These are phyloP conservation scores for Saccharomycopsis guyanensis DNA, from an alignment of 805 yeast genomes.

Conservation along the genomic window DNA sequence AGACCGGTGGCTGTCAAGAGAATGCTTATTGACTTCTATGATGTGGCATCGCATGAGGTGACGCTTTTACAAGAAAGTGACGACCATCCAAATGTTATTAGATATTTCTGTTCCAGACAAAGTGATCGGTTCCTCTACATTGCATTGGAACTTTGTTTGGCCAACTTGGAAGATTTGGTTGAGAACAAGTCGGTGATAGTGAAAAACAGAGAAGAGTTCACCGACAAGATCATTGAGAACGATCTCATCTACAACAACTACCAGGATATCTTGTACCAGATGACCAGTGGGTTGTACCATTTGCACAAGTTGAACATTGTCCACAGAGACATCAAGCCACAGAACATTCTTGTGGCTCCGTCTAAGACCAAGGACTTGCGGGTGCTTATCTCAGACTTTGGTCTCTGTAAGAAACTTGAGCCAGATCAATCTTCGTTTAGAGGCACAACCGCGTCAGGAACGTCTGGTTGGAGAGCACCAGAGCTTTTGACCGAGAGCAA, in stretches of 20 bases:
- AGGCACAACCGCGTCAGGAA: constrained; percentile 94
- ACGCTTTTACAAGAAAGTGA: constrained; percentile 85
- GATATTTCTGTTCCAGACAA: constrained; percentile 90
- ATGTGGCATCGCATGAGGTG: constrained; percentile 89
- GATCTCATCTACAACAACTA: constrained; percentile 28
- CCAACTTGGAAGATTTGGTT: constrained; percentile 80
- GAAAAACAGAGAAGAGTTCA: constrained; percentile 27
- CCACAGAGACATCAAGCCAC: constrained; percentile 70
- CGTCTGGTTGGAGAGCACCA: constrained; percentile 98
- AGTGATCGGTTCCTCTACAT: constrained; percentile 83
- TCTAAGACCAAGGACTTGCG: constrained; percentile 32
- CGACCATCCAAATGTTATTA: constrained; percentile 89
- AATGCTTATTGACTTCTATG: constrained; percentile 88
- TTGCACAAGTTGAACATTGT: constrained; percentile 86
- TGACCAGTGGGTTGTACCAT: constrained; percentile 79
- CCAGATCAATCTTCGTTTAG: constrained; percentile 88
- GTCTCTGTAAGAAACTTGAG: constrained; percentile 86
- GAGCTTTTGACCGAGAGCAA: constrained; percentile 51
- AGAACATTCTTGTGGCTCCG: constrained; percentile 19
- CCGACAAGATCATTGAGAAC: not conserved
- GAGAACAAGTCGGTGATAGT: constrained; percentile 42
- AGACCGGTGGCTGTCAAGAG: constrained; percentile 95
- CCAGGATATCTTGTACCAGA: constrained; percentile 56
- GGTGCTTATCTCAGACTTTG: constrained; percentile 88
- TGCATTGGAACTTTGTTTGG: constrained; percentile 86